These are phyloP conservation scores for Penicillium decumbens DNA, from an alignment of 2,329 filamentous ascomycete genomes.

Conservation along the genomic window DNA sequence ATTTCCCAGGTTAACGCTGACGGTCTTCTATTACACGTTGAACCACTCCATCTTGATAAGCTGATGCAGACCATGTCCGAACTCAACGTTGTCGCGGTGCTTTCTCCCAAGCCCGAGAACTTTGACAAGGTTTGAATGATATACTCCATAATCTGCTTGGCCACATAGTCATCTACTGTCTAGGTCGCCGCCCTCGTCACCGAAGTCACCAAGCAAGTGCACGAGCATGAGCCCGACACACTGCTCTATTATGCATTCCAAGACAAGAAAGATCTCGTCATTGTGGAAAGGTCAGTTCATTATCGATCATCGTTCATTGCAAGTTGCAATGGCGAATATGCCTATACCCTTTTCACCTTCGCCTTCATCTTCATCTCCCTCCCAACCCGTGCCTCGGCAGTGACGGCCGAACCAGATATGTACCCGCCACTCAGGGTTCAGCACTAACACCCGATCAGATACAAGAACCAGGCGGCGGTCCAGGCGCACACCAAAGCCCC, in stretches of 20 bases:
- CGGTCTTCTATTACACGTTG: background rate
- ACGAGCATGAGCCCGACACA: constrained; percentile 31
- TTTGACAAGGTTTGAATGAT: constrained; percentile 27
- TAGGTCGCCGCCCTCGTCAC: constrained; percentile 26
- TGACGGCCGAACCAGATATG: background rate
- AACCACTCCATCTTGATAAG: background rate
- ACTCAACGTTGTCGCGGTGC: constrained; percentile 29
- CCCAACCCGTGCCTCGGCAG: constrained; percentile 15
- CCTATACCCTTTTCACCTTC: no score
- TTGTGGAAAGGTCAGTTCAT: constrained; percentile 30
- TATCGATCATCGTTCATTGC: background rate
- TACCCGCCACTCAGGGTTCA: background rate
- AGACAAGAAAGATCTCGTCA: constrained; percentile 30
- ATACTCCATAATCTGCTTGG: background rate
- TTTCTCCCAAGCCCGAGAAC: constrained; percentile 31
- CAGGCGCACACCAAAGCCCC: constrained; percentile 22
- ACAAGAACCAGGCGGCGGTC: constrained; percentile 25
- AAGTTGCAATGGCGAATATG: background rate
- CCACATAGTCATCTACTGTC: background rate
- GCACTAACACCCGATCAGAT: constrained; percentile 13
- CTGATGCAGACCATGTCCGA: constrained; percentile 24
- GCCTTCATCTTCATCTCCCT: background rate
- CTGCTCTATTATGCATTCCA: constrained; percentile 30
- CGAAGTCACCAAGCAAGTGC: constrained; percentile 27
- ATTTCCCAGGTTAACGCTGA: background rate